Percentiles rank a stretch among this genome's conserved stretches.
These are phyloP conservation scores for Nicotiana attenuata DNA, from an alignment of 257 asterid species.

Conservation along the genomic window DNA sequence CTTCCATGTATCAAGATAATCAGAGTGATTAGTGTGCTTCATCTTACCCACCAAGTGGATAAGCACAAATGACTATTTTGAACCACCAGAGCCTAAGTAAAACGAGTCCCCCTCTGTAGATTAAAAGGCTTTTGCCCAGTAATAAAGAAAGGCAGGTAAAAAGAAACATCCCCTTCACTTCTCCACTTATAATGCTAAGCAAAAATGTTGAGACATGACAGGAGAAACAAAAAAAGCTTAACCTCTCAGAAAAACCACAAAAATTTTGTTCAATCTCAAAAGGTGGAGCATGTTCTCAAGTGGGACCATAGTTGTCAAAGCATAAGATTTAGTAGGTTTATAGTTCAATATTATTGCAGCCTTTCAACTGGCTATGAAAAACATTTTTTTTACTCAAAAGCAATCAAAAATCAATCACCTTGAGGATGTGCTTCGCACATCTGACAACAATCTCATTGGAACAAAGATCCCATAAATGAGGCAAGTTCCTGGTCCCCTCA, in stretches of 20 bases:
- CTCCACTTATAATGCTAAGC: not conserved
- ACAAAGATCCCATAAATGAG: slow-evolving; percentile 89
- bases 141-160: not conserved
- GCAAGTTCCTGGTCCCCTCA: slow-evolving; percentile 74
- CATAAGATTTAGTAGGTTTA: not conserved
- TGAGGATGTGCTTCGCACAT: slow-evolving; percentile 83
- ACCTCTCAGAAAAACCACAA: not conserved
- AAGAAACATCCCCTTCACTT: not conserved
- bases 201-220: not conserved
- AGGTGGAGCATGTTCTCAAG: not conserved
- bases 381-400: not conserved
- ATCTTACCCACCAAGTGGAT: not conserved
- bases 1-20: not conserved
- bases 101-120: not conserved
- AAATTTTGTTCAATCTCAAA: not conserved
- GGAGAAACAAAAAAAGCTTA: not conserved
- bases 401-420: slow-evolving; percentile 41
- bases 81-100: not conserved
- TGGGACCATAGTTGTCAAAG: not conserved
- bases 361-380: not conserved
- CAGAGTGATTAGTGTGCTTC: not conserved
- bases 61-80: not conserved
- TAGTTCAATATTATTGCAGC: not conserved
- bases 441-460: slow-evolving; percentile 78
- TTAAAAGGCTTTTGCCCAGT: not conserved